These are phyloP conservation scores for Themeda triandra DNA, from an alignment of 176 grass and related monocot genomes.

Conservation along the genomic window DNA sequence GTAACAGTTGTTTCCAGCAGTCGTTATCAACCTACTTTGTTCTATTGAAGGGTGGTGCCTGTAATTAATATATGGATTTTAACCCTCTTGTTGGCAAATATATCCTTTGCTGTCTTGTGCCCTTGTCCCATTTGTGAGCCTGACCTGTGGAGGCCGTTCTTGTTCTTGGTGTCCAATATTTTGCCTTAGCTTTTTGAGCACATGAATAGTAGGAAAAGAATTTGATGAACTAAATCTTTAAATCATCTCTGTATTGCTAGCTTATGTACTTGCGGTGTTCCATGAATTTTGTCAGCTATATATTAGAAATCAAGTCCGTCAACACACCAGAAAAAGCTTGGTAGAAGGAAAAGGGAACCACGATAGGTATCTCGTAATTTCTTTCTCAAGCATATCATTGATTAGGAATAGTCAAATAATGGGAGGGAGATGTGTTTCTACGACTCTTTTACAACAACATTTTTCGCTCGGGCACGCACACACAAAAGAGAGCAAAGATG, in stretches of 20 bases:
- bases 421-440: not conserved
- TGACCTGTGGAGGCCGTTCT: not conserved
- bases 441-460: not conserved
- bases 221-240: not conserved
- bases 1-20: slow-evolving; percentile 1
- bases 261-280: not conserved
- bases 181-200: not conserved
- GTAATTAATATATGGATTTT: slow-evolving; percentile 59
- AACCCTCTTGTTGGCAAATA: slow-evolving; percentile 28
- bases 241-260: not conserved
- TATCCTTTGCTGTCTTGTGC: not conserved
- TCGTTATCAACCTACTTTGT: slow-evolving; percentile 3
- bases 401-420: not conserved
- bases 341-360: not conserved
- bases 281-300: not conserved
- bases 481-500: not conserved
- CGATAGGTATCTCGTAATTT: not conserved
- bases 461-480: not conserved
- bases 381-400: not conserved
- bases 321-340: not conserved
- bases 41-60: slow-evolving; percentile 34
- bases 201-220: not conserved
- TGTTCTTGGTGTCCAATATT: not conserved
- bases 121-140: not conserved
- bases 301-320: not conserved